Percentiles rank a stretch among this genome's conserved stretches.
phyloP scores from a whole-genome alignment of 148 eudicot genomes.

The Dysphania ambrosioides region DNA sequence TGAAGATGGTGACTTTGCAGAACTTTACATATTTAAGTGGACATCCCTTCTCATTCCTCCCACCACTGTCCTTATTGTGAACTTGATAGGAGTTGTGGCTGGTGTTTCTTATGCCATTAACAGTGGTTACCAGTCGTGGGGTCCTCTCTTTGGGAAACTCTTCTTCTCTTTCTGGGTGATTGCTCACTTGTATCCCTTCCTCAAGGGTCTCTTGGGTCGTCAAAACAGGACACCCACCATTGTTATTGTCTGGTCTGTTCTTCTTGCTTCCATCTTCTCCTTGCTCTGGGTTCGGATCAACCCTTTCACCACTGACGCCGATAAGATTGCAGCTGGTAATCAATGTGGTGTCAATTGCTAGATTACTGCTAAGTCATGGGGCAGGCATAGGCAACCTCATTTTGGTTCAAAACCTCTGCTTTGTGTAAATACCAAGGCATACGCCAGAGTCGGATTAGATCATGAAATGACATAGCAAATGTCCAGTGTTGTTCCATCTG shows the following conservation, averaged over 20 bases:
- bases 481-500: not conserved
- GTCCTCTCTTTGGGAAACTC: constrained; percentile 76
- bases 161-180: constrained; percentile 82
- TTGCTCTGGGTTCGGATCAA: constrained; percentile 79
- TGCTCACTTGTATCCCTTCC: constrained; percentile 82
- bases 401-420: constrained; percentile 1
- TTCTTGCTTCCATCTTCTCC: constrained; percentile 79
- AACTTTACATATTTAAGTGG: constrained; percentile 82
- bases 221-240: constrained; percentile 83
- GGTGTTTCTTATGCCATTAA: constrained; percentile 76
- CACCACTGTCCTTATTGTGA: constrained; percentile 64
- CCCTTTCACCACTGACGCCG: constrained; percentile 50
- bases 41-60: constrained; percentile 78
- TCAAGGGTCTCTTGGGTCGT: constrained; percentile 74
- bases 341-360: constrained; percentile 62
- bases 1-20: constrained; percentile 73
- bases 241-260: constrained; percentile 80
- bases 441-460: constrained; percentile 3
- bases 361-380: constrained; percentile 3
- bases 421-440: constrained; percentile 20
- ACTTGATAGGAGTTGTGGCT: constrained; percentile 75
- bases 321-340: constrained; percentile 30
- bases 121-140: constrained; percentile 86
- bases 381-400: not conserved
- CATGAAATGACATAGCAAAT: constrained; percentile 1